These are phyloP conservation scores for Linum trigynum DNA, from an alignment of 345 rosid genomes.

Conservation along the genomic window DNA sequence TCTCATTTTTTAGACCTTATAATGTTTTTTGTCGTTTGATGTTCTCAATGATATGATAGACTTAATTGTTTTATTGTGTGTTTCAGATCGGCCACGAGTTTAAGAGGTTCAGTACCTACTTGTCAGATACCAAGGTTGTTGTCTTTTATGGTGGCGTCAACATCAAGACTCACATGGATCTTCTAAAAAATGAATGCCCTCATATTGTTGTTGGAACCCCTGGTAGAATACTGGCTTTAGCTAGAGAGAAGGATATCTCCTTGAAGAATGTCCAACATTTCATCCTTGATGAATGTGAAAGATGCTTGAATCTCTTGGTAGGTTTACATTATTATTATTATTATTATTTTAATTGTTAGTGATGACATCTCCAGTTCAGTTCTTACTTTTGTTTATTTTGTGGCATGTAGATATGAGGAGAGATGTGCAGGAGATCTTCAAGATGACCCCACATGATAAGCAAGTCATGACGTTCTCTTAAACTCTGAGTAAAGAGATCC, in stretches of 20 bases:
- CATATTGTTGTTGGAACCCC: conserved; percentile 99
- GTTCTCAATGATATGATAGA: not conserved
- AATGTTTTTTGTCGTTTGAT: not conserved
- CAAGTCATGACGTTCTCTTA: conserved; percentile 99
- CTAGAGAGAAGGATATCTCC: conserved; percentile 88
- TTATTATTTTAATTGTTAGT: not conserved
- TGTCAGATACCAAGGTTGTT: conserved; percentile 85
- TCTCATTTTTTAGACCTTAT: not conserved
- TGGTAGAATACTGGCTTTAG: conserved; percentile 79
- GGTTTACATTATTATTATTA: not conserved
- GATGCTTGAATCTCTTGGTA: conserved; percentile 99
- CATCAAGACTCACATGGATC: conserved; percentile 77
- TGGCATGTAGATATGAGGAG: conserved; percentile 74
- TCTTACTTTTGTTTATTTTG: not conserved
- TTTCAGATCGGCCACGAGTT: conserved; percentile 90
- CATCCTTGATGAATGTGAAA: conserved; percentile 99
- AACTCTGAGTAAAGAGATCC: conserved; percentile 98
- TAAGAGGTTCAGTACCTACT: conserved; percentile 88
- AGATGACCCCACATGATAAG: conserved; percentile 98
- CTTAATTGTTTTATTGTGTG: not conserved
- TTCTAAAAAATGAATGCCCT: conserved; percentile 96
- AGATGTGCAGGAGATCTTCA: conserved; percentile 97
- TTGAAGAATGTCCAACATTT: conserved; percentile 99
- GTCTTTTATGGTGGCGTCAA: conserved; percentile 97
- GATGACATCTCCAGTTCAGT: not conserved